Conservation (phyloP, 2,329 filamentous ascomycete species). For the Colletotrichum tamarilloi region DNA sequence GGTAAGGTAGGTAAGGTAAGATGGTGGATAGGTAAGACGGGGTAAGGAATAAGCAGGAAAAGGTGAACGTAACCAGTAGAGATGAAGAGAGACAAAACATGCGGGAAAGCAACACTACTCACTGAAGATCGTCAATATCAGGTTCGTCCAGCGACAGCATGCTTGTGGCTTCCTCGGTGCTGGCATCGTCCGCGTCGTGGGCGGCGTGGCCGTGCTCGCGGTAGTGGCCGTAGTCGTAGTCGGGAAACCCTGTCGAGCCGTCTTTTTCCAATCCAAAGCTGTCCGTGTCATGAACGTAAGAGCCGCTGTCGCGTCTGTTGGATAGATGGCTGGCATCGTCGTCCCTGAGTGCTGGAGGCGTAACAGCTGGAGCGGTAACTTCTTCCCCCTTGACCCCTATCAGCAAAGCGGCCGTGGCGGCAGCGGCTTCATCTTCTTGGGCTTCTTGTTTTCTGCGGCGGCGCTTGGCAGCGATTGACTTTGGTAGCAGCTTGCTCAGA, state of each 20-base stretch:
- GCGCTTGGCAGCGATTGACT: slow-evolving; percentile 60
- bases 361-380: slow-evolving; percentile 26
- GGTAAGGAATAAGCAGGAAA: slow-evolving; percentile 1
- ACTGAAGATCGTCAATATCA: slow-evolving; percentile 5
- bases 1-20: background rate
- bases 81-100: background rate
- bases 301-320: slow-evolving; percentile 50
- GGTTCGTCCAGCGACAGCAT: slow-evolving; percentile 15
- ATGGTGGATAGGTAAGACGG: background rate
- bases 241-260: slow-evolving; percentile 30
- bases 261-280: slow-evolving; percentile 8
- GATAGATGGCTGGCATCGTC: slow-evolving; percentile 45
- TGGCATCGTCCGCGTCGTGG: slow-evolving; percentile 6
- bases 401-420: slow-evolving; percentile 37
- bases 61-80: background rate
- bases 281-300: slow-evolving; percentile 47
- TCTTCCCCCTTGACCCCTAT: slow-evolving; percentile 31
- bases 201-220: background rate
- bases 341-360: slow-evolving; percentile 38
- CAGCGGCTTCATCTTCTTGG: slow-evolving; percentile 44
- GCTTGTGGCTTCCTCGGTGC: slow-evolving; percentile 17
- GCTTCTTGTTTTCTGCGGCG: slow-evolving; percentile 59
- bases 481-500: slow-evolving; percentile 64
- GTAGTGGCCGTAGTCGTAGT: slow-evolving; percentile 16
- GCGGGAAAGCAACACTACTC: background rate